Percentiles rank a stretch among this genome's conserved stretches.
Evolutionary conservation across 257 asterid species (phyloP).

Genomic region (Fraxinus cuspidata): DNA sequence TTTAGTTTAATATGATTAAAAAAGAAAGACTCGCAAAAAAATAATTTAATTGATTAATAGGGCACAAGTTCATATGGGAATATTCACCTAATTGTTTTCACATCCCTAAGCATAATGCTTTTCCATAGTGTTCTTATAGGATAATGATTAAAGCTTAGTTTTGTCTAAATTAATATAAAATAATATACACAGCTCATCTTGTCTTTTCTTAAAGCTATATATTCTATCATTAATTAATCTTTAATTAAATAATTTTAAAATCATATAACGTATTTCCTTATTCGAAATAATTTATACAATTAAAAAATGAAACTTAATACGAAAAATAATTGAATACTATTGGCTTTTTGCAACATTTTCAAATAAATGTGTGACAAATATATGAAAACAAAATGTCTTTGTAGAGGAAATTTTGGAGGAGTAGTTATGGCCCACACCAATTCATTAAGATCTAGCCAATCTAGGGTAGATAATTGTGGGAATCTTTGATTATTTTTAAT

Average conservation of each 20-base stretch:
- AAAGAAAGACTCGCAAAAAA: too few species aligned
- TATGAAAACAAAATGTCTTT: conserved; percentile 30
- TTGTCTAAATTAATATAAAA: conserved; percentile 16
- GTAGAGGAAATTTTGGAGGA: conserved; percentile 11
- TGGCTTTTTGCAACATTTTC: conserved; percentile 6
- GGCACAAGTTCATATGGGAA: conserved; percentile 3
- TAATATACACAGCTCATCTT: background rate
- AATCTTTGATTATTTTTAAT: conserved; percentile 9
- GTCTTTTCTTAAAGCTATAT: background rate
- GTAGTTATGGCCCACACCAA: conserved; percentile 22
- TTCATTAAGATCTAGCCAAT: background rate
- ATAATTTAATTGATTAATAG: too few species aligned
- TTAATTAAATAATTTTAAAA: background rate
- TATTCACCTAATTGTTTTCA: conserved; percentile 28
- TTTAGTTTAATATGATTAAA: too few species aligned
- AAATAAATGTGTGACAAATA: background rate
- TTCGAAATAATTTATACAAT: background rate
- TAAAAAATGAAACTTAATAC: background rate
- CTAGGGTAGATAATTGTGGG: background rate
- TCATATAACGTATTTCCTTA: background rate
- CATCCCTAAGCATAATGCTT: conserved; percentile 28
- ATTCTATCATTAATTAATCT: background rate
- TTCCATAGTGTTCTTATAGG: background rate
- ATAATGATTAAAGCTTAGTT: conserved; percentile 1
- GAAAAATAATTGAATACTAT: background rate